A percentile compares a stretch with the other conserved stretches of the same genome.
Conservation (phyloP, 2,329 filamentous ascomycete species). For the Teratosphaeria zuluensis region DNA sequence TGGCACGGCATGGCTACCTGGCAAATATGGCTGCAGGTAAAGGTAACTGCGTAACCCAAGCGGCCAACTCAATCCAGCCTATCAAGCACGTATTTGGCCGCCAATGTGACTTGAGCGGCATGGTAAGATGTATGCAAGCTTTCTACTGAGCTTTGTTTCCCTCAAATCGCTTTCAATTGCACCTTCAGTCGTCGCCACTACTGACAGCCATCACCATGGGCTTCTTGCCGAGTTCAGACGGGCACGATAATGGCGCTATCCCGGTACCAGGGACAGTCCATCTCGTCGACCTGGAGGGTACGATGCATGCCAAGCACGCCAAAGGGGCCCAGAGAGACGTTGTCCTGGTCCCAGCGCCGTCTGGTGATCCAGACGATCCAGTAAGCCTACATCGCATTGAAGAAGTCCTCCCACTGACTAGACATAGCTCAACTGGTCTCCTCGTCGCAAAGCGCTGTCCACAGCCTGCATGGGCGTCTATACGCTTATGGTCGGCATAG, state of each 20-base stretch:
- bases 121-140: background rate
- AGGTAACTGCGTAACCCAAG: background rate
- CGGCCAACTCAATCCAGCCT: background rate
- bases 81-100: background rate
- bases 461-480: constrained; percentile 36
- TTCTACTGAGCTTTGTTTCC: too few relatives aligned
- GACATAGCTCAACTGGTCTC: constrained; percentile 21
- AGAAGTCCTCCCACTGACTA: background rate
- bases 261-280: constrained; percentile 33
- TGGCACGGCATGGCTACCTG: background rate
- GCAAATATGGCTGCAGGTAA: background rate
- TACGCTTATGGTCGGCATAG: constrained; percentile 40
- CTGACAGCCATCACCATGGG: background rate
- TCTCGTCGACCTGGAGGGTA: constrained; percentile 32
- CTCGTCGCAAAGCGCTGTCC: constrained; percentile 33
- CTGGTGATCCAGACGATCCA: constrained; percentile 30
- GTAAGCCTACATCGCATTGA: constrained; percentile 3
- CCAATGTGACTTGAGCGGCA: background rate
- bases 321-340: constrained; percentile 28
- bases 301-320: constrained; percentile 28
- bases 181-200: background rate
- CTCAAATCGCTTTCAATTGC: too few relatives aligned
- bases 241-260: background rate
- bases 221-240: background rate
- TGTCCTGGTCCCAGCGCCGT: constrained; percentile 35